phyloP scores from a whole-genome alignment of 2,329 filamentous ascomycete genomes.

The Colletotrichum sp. region DNA sequence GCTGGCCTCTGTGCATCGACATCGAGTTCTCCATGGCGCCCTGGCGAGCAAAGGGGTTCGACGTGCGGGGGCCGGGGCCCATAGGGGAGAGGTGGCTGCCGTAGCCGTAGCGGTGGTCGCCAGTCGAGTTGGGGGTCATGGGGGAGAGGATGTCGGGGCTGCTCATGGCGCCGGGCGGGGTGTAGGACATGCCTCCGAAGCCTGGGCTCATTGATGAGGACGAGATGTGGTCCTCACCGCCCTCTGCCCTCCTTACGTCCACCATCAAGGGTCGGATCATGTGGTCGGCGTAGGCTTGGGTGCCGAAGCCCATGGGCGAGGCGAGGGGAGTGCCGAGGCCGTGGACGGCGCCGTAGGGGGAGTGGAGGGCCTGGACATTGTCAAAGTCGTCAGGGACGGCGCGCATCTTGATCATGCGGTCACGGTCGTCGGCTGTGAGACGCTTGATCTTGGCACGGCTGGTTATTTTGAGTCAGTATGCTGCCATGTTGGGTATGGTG shows the following conservation, averaged over 20 bases:
- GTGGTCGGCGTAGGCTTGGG: slow-evolving; percentile 59
- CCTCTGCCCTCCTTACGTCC: slow-evolving; percentile 67
- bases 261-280: slow-evolving; percentile 73
- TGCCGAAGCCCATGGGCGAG: slow-evolving; percentile 53
- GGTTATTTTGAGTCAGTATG: slow-evolving; percentile 20
- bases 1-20: slow-evolving; percentile 49
- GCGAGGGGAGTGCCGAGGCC: slow-evolving; percentile 53
- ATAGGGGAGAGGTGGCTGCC: slow-evolving; percentile 53
- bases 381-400: slow-evolving; percentile 75
- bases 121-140: slow-evolving; percentile 45
- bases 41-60: slow-evolving; percentile 59
- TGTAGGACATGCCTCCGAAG: slow-evolving; percentile 71
- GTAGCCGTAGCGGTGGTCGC: slow-evolving; percentile 57
- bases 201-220: slow-evolving; percentile 70
- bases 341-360: slow-evolving; percentile 68
- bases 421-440: slow-evolving; percentile 71
- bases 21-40: slow-evolving; percentile 44
- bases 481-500: not conserved
- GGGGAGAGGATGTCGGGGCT: slow-evolving; percentile 63
- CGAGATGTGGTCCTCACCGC: slow-evolving; percentile 68
- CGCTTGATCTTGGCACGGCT: slow-evolving; percentile 77
- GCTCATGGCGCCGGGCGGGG: slow-evolving; percentile 54
- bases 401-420: slow-evolving; percentile 75
- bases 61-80: slow-evolving; percentile 51
- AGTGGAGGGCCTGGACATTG: slow-evolving; percentile 72